Base-by-base conservation (phyloP, 192 early-diverging fungal genomes). In the Gamsiella multidivaricata region DNA sequence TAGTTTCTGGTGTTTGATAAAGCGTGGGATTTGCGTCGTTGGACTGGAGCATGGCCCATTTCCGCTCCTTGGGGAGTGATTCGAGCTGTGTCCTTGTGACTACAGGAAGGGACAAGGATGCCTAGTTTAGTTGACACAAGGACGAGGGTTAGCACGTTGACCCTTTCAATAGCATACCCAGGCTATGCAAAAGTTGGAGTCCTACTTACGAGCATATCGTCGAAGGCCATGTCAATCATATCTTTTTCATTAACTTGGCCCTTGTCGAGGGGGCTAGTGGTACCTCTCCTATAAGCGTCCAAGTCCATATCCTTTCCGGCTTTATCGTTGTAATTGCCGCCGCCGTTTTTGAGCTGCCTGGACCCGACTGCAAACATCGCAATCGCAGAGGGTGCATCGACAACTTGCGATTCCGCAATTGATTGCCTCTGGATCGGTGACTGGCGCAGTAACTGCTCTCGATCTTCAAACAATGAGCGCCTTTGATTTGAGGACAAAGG, bases 181-280 rank as follows among this genome's bases (percentile, higher is more conserved):
- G 18, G 28, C 10, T 25, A 53, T 18, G 12, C 26, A 3, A 5
- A 31, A 14, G 28, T 14, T n/a, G n/a, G n/a, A n/a, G n/a, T 49
- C 17, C 2, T 25, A 25, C 59, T 41, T 76, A 76, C 72, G 51
- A 76, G 57, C 65, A 68, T 66, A 39, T 76, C 65, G 28, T 61
- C 59, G 42, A 76, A 76, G 32, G 72, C 72, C 20, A 56, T 49
- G 43, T 76, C 65, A 4, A 76, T 36, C 5, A 41, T 52, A 63
- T 76, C 65, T 22, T 57, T 76, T 1, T 61, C 72, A 37, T n/a
- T 32, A 1, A 28, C 53, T 9, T 20, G 3, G 31, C 15, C 51
- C 20, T 9, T 49, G 12, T 42, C 52, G 10, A 36, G 29, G 15
- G 68, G 58, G 29, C 39, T 45, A 11, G 25, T 29, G 5, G 33